Base-by-base conservation (phyloP, 768 basidiomycete species). In the Termitomyces sp. region DNA sequence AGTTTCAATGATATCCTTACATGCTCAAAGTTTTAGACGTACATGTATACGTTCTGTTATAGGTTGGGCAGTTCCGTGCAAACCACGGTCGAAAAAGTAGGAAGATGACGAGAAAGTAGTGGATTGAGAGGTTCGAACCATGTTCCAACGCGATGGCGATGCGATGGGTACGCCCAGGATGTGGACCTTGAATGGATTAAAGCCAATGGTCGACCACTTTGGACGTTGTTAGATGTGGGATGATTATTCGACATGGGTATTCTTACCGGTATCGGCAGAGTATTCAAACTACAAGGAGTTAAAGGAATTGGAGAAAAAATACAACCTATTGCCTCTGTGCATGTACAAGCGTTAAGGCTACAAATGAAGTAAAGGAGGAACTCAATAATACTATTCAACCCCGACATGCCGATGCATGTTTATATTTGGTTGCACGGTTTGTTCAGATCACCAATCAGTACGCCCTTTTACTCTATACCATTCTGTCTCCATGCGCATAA, bases 41-140 rank as follows among this genome's bases (percentile, higher is more conserved):
- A 90, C 89, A 68, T 90, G 83, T 31, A 91, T 82, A 28, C 80
- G 78, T 68, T 91, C 86, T n/a, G 86, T 84, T 57, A 91, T 88
- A 44, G 89, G 89, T 63, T 89, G 81, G 9, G 91, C 87, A 47
- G 78, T 80, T 1, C 88, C 89, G 66, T 86, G 77, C 9, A 69
- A 57, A 3, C 89, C 89, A 55, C 89, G 80, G 66, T 91, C 89
- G 60, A 83, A 81, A 65, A 93, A 92, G 72, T 89, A 90, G 3
- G 86, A 71, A 11, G 82, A 77, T 26, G 85, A 77, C 0, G 90
- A 91, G 71, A 91, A 91, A 1, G 89, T 88, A 11, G 73, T 74
- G 23, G 76, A 69, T 65, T 79, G 77, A 41, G 73, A 75, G 37
- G 72, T 69, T 53, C 79, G 76, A 58, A 75, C 76, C 78, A 79